These are phyloP conservation scores for Rosa rugosa DNA, from an alignment of 306 rosid genomes.

Conservation along the genomic window DNA sequence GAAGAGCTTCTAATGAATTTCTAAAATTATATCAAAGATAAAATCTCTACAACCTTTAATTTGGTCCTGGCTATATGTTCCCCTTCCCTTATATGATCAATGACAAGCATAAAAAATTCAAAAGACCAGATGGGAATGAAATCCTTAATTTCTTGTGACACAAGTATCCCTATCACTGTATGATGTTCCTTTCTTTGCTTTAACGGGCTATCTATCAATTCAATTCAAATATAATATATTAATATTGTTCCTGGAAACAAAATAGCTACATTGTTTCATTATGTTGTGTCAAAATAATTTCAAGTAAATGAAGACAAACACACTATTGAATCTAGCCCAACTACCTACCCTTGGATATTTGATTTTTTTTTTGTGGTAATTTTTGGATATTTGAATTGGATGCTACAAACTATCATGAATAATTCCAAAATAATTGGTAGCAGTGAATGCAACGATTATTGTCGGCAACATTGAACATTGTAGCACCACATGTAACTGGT, in stretches of 20 bases:
- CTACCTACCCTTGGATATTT: not conserved
- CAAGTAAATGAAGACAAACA: not conserved
- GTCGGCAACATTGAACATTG: constrained; percentile 1
- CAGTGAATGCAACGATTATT: not conserved
- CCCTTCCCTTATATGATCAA: not conserved
- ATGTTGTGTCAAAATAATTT: not conserved
- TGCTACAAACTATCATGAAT: not conserved
- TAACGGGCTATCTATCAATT: not conserved
- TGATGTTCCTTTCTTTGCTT: not conserved
- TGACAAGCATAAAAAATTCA: not conserved
- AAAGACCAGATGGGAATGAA: not conserved
- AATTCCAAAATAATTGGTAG: not conserved
- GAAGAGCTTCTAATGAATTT: too few relatives aligned
- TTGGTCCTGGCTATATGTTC: too few relatives aligned
- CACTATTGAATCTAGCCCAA: not conserved
- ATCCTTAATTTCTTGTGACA: not conserved
- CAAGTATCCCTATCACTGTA: not conserved
- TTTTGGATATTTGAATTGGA: not conserved
- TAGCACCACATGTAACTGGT: not conserved
- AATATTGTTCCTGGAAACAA: not conserved
- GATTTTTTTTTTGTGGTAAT: too few relatives aligned
- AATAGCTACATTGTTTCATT: not conserved
- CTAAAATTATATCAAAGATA: too few relatives aligned
- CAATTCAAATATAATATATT: too few relatives aligned
- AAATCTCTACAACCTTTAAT: too few relatives aligned